A percentile compares a stretch with the other conserved stretches of the same genome.
Conservation (phyloP, 257 asterid genomes). For the Solanum etuberosum region DNA sequence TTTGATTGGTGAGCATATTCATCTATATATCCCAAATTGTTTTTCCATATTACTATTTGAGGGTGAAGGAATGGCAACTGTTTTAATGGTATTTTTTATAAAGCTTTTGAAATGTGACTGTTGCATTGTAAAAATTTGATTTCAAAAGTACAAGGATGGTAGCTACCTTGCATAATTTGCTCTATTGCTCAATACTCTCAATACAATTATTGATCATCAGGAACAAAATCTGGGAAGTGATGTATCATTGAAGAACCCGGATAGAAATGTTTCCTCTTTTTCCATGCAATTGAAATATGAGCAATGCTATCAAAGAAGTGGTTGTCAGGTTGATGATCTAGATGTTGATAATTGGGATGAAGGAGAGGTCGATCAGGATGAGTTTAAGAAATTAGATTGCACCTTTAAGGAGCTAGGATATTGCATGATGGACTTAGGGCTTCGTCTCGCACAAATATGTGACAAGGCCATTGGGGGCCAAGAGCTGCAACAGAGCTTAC, state of each 20-base stretch:
- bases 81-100: too few relatives aligned
- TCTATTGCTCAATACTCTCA: not conserved
- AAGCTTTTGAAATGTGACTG: not conserved
- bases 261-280: slow-evolving; percentile 73
- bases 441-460: slow-evolving; percentile 59
- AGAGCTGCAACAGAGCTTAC: slow-evolving; percentile 68
- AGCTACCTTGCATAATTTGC: not conserved
- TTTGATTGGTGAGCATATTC: not conserved
- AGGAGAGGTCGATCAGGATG: slow-evolving; percentile 10
- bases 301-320: slow-evolving; percentile 10
- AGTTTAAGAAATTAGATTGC: slow-evolving; percentile 41
- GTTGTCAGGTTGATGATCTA: not conserved
- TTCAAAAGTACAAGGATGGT: not conserved
- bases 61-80: not conserved
- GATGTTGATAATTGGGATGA: not conserved
- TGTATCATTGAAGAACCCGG: slow-evolving; percentile 53
- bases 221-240: slow-evolving; percentile 84
- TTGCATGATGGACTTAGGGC: slow-evolving; percentile 73
- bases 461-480: slow-evolving; percentile 47
- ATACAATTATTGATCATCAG: slow-evolving; percentile 15
- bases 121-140: not conserved
- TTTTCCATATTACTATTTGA: not conserved
- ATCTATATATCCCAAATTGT: not conserved
- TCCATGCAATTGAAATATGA: slow-evolving; percentile 74
- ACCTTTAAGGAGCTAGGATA: slow-evolving; percentile 50